These are phyloP conservation scores for Torulaspora pretoriensis DNA, from an alignment of 1,139 yeast species.

Conservation along the genomic window DNA sequence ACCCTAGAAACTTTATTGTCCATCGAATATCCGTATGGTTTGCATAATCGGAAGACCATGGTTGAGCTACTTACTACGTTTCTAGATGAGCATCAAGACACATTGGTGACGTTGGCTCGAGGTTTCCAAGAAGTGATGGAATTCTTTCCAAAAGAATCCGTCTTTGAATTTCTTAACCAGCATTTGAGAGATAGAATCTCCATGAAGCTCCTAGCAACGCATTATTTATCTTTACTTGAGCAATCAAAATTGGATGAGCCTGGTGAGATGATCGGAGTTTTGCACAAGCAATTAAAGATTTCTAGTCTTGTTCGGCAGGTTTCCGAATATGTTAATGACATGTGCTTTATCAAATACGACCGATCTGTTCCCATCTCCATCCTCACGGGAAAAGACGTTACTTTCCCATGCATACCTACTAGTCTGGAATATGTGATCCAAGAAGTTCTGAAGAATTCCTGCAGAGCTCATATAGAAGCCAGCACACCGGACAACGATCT, in stretches of 20 bases:
- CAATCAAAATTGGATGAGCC: slow-evolving; percentile 34
- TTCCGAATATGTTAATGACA: slow-evolving; percentile 73
- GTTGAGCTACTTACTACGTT: slow-evolving; percentile 52
- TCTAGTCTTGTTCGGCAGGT: slow-evolving; percentile 57
- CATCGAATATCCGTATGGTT: slow-evolving; percentile 42
- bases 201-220: slow-evolving; percentile 80
- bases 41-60: slow-evolving; percentile 52
- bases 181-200: slow-evolving; percentile 81
- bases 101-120: slow-evolving; percentile 70
- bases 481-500: slow-evolving; percentile 28
- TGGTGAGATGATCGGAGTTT: slow-evolving; percentile 57
- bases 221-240: slow-evolving; percentile 60
- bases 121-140: slow-evolving; percentile 76
- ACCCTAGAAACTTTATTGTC: slow-evolving; percentile 63
- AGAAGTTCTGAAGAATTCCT: slow-evolving; percentile 82
- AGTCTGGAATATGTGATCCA: slow-evolving; percentile 83
- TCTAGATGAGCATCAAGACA: slow-evolving; percentile 74
- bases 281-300: slow-evolving; percentile 60
- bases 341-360: slow-evolving; percentile 78
- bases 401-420: slow-evolving; percentile 75
- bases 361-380: slow-evolving; percentile 59
- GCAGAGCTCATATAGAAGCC: slow-evolving; percentile 79
- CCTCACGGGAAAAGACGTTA: slow-evolving; percentile 47
- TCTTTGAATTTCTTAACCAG: slow-evolving; percentile 62
- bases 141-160: slow-evolving; percentile 46